Evolutionary conservation across 176 grass and related monocot genomes (phyloP).

Genomic region (Rhynchospora pubera): DNA sequence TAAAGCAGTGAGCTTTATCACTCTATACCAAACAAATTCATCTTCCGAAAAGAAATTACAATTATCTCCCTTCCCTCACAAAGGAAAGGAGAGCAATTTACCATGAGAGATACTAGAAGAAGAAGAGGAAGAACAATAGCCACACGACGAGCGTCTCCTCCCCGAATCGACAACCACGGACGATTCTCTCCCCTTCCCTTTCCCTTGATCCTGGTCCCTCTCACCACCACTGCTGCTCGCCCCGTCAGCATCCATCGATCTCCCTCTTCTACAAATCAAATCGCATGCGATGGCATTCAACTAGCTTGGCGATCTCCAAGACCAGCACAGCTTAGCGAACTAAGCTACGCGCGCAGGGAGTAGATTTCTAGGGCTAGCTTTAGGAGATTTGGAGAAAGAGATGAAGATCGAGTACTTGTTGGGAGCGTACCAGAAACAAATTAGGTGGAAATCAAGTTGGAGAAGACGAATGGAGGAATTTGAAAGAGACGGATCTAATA

Average conservation of each 20-base stretch:
- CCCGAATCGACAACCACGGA: conserved; percentile 8
- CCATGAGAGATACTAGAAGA: conserved; percentile 11
- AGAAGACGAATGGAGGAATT: too few species aligned
- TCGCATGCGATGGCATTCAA: background rate
- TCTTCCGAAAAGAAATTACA: background rate
- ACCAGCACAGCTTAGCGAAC: too few species aligned
- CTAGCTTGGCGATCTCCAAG: background rate
- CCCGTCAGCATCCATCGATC: background rate
- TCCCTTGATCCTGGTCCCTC: background rate
- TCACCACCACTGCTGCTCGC: conserved; percentile 14
- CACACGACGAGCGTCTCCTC: conserved; percentile 8
- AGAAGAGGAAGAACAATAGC: conserved; percentile 15
- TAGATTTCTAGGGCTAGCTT: too few species aligned
- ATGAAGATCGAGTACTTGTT: too few species aligned
- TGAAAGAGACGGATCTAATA: too few species aligned
- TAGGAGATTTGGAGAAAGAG: too few species aligned
- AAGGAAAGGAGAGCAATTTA: background rate
- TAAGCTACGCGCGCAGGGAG: too few species aligned
- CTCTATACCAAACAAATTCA: background rate
- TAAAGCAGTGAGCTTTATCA: background rate
- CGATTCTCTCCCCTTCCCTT: background rate
- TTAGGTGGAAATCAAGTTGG: too few species aligned
- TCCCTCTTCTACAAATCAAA: background rate
- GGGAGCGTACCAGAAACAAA: too few species aligned
- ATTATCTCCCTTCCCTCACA: background rate